Evolutionary conservation across 208 protist species (phyloP), one percentile per base, ranked within the genome.

Genomic region (Trypanosoma congolense): DNA sequence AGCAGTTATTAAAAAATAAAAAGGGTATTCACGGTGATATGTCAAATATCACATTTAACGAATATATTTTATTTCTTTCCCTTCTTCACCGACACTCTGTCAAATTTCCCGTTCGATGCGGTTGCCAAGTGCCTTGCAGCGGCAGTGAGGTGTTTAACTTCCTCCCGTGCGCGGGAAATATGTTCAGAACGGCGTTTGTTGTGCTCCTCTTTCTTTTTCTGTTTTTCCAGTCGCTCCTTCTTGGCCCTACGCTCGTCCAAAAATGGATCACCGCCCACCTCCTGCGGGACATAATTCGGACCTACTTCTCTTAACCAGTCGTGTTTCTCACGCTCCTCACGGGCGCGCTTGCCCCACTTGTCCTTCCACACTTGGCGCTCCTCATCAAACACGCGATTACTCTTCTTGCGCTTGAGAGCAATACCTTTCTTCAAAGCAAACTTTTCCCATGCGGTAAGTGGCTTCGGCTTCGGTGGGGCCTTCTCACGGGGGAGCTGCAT

Each of bases 401-500:
- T 49, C 77, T 93, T 93, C 75, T 96, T 96, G 42, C 77, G 67
- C 49, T 93, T 77, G 47, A 88, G 83, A 55, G 89, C 86, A 49
- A 96, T 95, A 36, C 90, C 90, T 73, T 96, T 96, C 77, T 96
- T 92, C 12, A 93, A 51, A 5, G 81, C 81, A 62, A 95, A 96
- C 75, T 95, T 91, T 71, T 96, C 80, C 90, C 90, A 96, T 46
- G 86, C 83, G 12, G 87, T 96, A 36, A 92, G 80, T 25, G 83
- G 83, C 67, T 96, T 95, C 56, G 69, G 63, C 72, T 77, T 84
- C 18, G 86, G 87, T 52, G 84, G 81, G 44, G 90, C 83, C 84
- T 96, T 96, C 75, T 96, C 90, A 38, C 90, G 84, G 40, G 90
- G 90, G 26, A 96, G 75, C 58, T 70, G 77, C 81, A 89, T 82